A percentile compares a stretch with the other conserved stretches of the same genome.
Conservation (phyloP, 2,329 filamentous ascomycete genomes). For the Phialophora chinensis region DNA sequence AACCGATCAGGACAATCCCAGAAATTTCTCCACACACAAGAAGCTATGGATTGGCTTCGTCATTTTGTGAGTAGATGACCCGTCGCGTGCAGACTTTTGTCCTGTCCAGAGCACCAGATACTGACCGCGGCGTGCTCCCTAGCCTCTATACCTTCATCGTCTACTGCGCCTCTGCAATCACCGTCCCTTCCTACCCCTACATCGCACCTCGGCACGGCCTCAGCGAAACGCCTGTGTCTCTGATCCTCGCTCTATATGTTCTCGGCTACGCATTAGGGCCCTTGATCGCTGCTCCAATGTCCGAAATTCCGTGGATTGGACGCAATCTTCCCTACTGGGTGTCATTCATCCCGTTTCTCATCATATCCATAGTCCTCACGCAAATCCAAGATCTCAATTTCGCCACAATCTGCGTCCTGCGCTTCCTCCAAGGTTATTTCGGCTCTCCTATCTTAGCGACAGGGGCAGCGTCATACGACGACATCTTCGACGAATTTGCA, state of each 20-base stretch:
- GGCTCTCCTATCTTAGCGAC: conserved; percentile 12
- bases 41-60: conserved; percentile 37
- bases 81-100: background rate
- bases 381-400: conserved; percentile 11
- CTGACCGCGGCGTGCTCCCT: background rate
- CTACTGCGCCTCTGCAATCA: conserved; percentile 45
- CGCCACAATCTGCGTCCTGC: conserved; percentile 10
- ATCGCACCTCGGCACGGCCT: conserved; percentile 40
- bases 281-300: conserved; percentile 66
- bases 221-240: conserved; percentile 38
- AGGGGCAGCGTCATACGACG: conserved; percentile 12
- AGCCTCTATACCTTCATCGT: conserved; percentile 46
- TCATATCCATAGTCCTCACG: conserved; percentile 11
- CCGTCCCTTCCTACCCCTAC: conserved; percentile 39
- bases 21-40: conserved; percentile 43
- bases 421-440: conserved; percentile 18
- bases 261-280: conserved; percentile 58
- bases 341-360: conserved; percentile 15
- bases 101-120: background rate
- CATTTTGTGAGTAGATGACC: conserved; percentile 29
- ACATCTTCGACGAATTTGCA: conserved; percentile 7
- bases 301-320: conserved; percentile 50
- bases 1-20: conserved; percentile 61
- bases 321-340: conserved; percentile 17
- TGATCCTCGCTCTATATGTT: conserved; percentile 43